These are phyloP conservation scores for Lophiostoma macrostomum DNA, from an alignment of 495 filamentous ascomycete species.

Conservation along the genomic window DNA sequence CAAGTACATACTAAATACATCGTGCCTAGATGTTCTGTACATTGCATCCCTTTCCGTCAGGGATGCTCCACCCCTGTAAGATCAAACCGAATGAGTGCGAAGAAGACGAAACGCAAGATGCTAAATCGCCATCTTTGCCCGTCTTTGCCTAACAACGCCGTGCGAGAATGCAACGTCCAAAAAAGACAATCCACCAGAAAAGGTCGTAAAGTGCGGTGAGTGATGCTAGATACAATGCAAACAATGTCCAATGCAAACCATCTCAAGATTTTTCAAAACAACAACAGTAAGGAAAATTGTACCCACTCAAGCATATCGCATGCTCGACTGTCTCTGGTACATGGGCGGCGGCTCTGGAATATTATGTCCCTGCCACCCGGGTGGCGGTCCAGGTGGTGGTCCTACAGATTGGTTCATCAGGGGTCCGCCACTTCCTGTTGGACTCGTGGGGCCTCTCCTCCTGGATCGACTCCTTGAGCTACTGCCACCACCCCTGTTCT, in stretches of 20 bases:
- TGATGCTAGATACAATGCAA: too few species aligned
- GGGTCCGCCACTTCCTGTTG: constrained; percentile 1
- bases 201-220: too few species aligned
- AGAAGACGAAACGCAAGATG: too few species aligned
- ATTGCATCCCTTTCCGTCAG: too few species aligned
- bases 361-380: constrained; percentile 1
- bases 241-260: background rate
- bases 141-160: too few species aligned
- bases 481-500: background rate
- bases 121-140: too few species aligned
- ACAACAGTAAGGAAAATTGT: background rate
- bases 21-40: too few species aligned
- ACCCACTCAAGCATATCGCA: constrained; percentile 15
- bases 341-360: constrained; percentile 17
- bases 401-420: background rate
- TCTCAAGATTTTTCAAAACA: background rate
- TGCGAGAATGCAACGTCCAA: too few species aligned
- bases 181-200: too few species aligned
- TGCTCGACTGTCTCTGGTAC: constrained; percentile 13
- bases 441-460: constrained; percentile 4
- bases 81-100: too few species aligned
- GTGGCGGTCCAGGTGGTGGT: background rate
- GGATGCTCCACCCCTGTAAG: too few species aligned
- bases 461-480: constrained; percentile 6
- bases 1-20: too few species aligned